Evolutionary conservation across 768 basidiomycete species (phyloP).

Genomic region (Kwoniella shandongensis): DNA sequence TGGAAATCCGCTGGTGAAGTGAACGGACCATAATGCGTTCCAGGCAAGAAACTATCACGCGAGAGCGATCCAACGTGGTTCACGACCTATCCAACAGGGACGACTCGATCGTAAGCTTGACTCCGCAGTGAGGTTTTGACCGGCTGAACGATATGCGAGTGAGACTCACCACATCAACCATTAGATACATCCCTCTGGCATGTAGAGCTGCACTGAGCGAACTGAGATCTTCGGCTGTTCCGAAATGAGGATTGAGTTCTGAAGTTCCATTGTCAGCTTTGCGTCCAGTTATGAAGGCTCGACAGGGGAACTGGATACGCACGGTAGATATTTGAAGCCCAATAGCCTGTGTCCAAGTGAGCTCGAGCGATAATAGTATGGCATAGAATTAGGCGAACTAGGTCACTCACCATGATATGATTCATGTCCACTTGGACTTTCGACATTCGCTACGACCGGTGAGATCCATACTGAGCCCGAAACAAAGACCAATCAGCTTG

Average conservation of each 20-base stretch:
- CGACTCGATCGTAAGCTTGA: background rate
- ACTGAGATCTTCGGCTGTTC: conserved; percentile 44
- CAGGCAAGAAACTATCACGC: conserved; percentile 61
- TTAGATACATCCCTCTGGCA: conserved; percentile 52
- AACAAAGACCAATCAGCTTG: no score
- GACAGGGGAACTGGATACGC: background rate
- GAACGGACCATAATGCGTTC: conserved; percentile 36
- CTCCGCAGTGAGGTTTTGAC: background rate
- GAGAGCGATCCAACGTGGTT: conserved; percentile 77
- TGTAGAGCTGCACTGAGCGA: conserved; percentile 49
- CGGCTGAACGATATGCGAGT: background rate
- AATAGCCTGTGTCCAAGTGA: conserved; percentile 35
- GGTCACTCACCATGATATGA: conserved; percentile 50
- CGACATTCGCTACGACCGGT: conserved; percentile 53
- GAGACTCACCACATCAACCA: conserved; percentile 52
- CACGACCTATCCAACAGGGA: conserved; percentile 58
- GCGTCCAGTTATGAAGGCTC: background rate
- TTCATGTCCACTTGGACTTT: conserved; percentile 31
- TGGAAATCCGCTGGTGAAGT: conserved; percentile 62
- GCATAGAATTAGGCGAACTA: no score
- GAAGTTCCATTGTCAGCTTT: conserved; percentile 6
- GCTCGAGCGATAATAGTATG: no score
- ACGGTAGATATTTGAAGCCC: conserved; percentile 46
- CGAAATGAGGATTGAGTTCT: conserved; percentile 51
- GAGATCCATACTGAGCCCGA: conserved; percentile 53